Evolutionary conservation across 441 rosid genomes (phyloP).

Genomic region (Metrosideros polymorpha): DNA sequence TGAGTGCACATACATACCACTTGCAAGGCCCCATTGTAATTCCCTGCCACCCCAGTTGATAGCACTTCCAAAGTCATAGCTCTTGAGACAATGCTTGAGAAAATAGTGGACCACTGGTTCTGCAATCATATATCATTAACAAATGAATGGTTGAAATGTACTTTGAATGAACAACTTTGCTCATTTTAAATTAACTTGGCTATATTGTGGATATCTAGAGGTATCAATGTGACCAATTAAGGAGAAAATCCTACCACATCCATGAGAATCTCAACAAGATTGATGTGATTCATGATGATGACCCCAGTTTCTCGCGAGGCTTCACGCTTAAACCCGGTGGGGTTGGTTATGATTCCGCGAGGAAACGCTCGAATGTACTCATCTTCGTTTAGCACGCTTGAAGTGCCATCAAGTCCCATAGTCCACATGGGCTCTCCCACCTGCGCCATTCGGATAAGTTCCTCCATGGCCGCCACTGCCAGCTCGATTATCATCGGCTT

Average conservation of each 20-base stretch:
- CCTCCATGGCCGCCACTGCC: constrained; percentile 89
- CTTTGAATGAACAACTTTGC: not conserved
- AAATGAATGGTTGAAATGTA: not conserved
- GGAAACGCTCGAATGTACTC: constrained; percentile 53
- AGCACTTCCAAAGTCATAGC: constrained; percentile 59
- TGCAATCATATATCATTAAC: constrained; percentile 6
- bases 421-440: constrained; percentile 77
- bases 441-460: constrained; percentile 62
- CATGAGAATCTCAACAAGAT: constrained; percentile 75
- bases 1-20: constrained; percentile 48
- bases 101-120: constrained; percentile 74
- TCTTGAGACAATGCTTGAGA: constrained; percentile 63
- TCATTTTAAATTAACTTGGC: not conserved
- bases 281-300: constrained; percentile 58
- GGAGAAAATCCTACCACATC: constrained; percentile 39
- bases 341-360: constrained; percentile 52
- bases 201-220: not conserved
- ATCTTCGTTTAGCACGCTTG: constrained; percentile 36
- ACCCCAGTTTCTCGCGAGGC: constrained; percentile 62
- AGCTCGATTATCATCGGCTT: constrained; percentile 68
- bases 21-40: constrained; percentile 70
- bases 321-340: constrained; percentile 53
- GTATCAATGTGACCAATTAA: not conserved
- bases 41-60: constrained; percentile 57
- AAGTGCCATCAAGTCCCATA: constrained; percentile 37